Conservation (phyloP, 1,284 basidiomycete species). For the Puccinia novopanici region DNA sequence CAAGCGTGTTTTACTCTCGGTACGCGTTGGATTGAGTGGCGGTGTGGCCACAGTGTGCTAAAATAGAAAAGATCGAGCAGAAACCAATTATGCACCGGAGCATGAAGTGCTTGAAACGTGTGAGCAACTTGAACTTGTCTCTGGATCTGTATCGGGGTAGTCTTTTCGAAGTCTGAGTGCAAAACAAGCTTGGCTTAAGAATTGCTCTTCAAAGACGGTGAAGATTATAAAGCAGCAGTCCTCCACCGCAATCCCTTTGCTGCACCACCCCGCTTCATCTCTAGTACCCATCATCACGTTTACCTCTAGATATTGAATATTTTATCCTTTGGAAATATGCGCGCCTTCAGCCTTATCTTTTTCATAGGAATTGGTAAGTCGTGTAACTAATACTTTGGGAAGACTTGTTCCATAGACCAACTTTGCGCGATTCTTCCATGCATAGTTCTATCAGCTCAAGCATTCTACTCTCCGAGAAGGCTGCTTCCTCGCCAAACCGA, state of each 20-base stretch:
- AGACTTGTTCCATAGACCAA: background rate
- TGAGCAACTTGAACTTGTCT: background rate
- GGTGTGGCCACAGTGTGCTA: background rate
- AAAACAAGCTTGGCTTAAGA: background rate
- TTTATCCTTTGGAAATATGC: background rate
- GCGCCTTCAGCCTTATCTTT: background rate
- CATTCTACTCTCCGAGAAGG: background rate
- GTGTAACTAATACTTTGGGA: background rate
- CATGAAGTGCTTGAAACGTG: background rate
- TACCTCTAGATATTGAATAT: background rate
- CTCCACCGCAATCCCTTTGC: background rate
- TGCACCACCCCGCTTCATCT: background rate
- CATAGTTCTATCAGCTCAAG: slow-evolving; percentile 3
- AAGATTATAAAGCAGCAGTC: background rate
- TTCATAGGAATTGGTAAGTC: background rate
- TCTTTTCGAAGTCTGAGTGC: background rate
- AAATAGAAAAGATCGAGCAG: background rate
- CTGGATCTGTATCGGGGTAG: background rate
- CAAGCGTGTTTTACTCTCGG: slow-evolving; percentile 1
- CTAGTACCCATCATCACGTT: background rate
- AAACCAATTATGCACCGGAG: background rate
- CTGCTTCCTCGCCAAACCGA: background rate
- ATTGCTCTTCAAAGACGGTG: background rate
- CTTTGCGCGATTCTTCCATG: background rate
- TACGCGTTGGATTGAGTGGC: background rate